Conservation (phyloP, 768 basidiomycete species). For the Tulasnella sp. region DNA sequence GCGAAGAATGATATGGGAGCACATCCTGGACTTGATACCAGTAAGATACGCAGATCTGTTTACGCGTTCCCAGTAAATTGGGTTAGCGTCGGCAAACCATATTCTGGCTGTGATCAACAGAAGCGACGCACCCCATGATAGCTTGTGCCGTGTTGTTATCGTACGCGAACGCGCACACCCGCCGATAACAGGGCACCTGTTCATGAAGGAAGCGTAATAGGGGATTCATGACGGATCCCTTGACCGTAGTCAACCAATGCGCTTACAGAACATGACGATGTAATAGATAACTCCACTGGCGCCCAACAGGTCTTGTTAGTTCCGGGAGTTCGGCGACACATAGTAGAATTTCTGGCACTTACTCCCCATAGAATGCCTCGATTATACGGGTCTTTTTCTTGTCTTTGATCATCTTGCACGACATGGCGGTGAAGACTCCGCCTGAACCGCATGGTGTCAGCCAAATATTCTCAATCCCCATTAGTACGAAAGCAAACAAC, state of each 20-base stretch:
- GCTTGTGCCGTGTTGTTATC: not conserved
- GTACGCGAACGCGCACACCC: not conserved
- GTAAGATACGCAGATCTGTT: not conserved
- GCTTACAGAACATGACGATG: slow-evolving; percentile 15
- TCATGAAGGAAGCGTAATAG: not conserved
- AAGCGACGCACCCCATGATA: not conserved
- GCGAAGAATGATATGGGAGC: slow-evolving; percentile 18
- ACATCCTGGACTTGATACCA: slow-evolving; percentile 20
- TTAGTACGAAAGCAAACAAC: not conserved
- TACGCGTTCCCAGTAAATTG: not conserved
- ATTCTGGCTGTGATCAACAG: not conserved
- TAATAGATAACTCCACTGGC: slow-evolving; percentile 3
- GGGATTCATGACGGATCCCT: not conserved
- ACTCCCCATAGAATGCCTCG: slow-evolving; percentile 4
- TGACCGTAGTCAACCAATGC: not conserved
- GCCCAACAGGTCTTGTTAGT: not conserved
- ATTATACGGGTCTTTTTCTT: not conserved
- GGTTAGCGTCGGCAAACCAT: not conserved
- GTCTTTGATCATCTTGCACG: not conserved
- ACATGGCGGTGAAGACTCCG: not conserved
- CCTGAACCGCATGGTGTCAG: not conserved
- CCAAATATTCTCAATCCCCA: not conserved
- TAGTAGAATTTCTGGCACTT: not conserved
- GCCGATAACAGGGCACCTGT: not conserved
- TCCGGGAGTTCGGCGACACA: not conserved